Conservation (phyloP, 2,329 filamentous ascomycete species). For the Coleophoma eucalyptorum region DNA sequence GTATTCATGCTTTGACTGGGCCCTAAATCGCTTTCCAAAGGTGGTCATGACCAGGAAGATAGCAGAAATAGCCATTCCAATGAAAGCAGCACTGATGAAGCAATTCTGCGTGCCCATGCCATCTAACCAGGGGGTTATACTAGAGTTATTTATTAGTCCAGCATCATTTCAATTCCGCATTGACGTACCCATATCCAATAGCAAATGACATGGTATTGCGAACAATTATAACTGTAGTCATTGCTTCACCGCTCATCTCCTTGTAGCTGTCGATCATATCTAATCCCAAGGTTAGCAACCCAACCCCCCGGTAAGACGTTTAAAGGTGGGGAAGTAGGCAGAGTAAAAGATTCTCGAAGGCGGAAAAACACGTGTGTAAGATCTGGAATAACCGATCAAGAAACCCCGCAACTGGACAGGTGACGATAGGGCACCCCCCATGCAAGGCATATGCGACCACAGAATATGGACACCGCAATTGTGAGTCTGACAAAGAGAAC, state of each 20-base stretch:
- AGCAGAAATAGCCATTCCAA: constrained; percentile 21
- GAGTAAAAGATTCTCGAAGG: too few relatives aligned
- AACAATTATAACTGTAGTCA: constrained; percentile 40
- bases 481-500: too few relatives aligned
- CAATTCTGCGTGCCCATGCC: constrained; percentile 35
- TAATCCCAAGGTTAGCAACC: constrained; percentile 20
- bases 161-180: background rate
- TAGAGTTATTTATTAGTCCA: background rate
- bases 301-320: too few relatives aligned
- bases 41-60: constrained; percentile 27
- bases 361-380: too few relatives aligned
- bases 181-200: constrained; percentile 38
- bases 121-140: constrained; percentile 36
- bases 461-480: too few relatives aligned
- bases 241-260: constrained; percentile 39
- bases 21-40: constrained; percentile 20
- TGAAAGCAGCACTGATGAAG: constrained; percentile 34
- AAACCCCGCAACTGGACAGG: too few relatives aligned
- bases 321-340: too few relatives aligned
- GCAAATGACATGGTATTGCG: constrained; percentile 45
- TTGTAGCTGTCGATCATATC: constrained; percentile 41
- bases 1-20: background rate
- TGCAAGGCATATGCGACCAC: too few relatives aligned
- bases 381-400: too few relatives aligned
- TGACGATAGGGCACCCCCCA: too few relatives aligned